phyloP scores from a whole-genome alignment of 2,329 filamentous ascomycete genomes.

The Ampelomyces quisqualis region DNA sequence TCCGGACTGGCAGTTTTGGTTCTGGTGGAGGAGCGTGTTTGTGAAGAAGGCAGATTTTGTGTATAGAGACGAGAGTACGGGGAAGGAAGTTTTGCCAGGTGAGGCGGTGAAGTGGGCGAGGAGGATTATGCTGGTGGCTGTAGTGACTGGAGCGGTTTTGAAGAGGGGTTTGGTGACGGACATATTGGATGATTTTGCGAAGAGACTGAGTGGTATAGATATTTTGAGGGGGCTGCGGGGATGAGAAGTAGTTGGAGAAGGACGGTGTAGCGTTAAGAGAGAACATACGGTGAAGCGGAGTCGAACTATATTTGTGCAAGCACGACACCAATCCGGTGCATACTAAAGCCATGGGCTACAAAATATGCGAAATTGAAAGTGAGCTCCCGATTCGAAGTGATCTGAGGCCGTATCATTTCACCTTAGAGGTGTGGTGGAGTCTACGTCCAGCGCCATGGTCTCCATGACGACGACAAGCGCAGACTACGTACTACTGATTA shows the following conservation, averaged over 20 bases:
- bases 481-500: not conserved
- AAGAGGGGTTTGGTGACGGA: slow-evolving; percentile 17
- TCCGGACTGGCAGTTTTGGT: slow-evolving; percentile 54
- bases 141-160: slow-evolving; percentile 16
- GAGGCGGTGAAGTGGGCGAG: slow-evolving; percentile 9
- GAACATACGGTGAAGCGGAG: too few species aligned
- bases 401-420: not conserved
- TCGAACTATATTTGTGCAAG: too few species aligned
- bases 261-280: not conserved
- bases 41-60: slow-evolving; percentile 45
- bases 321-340: too few species aligned
- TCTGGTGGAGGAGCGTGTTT: slow-evolving; percentile 53
- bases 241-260: not conserved
- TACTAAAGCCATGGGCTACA: too few species aligned
- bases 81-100: slow-evolving; percentile 19
- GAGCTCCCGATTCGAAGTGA: not conserved
- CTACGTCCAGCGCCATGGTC: not conserved
- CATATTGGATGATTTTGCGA: slow-evolving; percentile 4
- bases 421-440: not conserved
- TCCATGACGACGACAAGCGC: not conserved
- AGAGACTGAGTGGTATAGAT: slow-evolving; percentile 2
- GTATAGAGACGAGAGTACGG: slow-evolving; percentile 28
- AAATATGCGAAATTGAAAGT: not conserved
- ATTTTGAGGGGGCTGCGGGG: not conserved
- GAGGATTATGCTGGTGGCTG: slow-evolving; percentile 7